Conservation (phyloP, 164 flowering plant species). For the Aristolochia contorta region DNA sequence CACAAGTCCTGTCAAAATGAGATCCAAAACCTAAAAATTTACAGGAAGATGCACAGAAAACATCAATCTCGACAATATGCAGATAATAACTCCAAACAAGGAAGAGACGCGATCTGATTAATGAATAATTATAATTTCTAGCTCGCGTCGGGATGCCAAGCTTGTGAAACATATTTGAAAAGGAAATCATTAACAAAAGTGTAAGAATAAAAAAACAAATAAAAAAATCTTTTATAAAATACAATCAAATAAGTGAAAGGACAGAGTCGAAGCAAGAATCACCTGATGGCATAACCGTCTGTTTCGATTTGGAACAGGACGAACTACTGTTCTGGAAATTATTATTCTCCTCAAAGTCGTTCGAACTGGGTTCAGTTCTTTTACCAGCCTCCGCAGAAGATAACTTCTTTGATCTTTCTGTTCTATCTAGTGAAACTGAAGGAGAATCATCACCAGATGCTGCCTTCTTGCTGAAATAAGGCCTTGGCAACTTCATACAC, state of each 20-base stretch:
- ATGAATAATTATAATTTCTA: no score
- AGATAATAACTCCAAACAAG: no score
- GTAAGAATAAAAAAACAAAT: neutral
- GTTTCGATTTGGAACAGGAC: neutral
- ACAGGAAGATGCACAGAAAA: no score
- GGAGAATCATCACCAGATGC: neutral
- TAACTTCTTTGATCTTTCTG: neutral
- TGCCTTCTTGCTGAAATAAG: neutral
- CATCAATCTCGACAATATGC: no score
- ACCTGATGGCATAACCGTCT: conserved; percentile 7
- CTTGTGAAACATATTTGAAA: neutral
- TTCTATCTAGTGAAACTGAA: neutral
- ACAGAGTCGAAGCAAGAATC: neutral
- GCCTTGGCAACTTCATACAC: neutral
- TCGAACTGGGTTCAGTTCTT: neutral
- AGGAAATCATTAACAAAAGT: neutral
- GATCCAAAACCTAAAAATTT: no score
- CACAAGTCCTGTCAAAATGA: no score
- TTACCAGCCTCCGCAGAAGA: neutral
- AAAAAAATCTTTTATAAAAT: neutral
- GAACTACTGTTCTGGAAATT: neutral
- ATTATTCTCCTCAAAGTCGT: neutral
- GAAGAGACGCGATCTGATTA: no score
- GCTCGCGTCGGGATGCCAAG: neutral
- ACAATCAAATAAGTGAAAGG: neutral